Conservation (phyloP, 768 basidiomycete species). For the Tylopilus sp. region DNA sequence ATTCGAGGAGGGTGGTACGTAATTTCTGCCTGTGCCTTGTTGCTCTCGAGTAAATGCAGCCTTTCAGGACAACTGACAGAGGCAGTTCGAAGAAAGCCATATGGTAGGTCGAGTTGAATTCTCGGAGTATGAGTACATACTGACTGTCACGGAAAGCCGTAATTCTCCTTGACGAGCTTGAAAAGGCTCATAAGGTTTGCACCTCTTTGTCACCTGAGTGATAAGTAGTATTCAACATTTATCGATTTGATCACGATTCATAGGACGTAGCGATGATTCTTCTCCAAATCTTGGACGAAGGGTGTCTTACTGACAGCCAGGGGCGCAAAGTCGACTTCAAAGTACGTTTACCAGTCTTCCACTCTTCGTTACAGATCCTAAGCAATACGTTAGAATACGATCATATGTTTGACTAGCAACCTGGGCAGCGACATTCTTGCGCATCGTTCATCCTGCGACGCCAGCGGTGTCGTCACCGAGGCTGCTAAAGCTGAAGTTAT, state of each 20-base stretch:
- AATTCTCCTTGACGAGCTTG: conserved; percentile 54
- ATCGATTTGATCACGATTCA: background rate
- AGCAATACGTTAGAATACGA: conserved; percentile 62
- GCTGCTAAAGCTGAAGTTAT: conserved; percentile 67
- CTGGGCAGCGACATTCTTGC: conserved; percentile 80
- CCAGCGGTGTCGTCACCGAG: conserved; percentile 59
- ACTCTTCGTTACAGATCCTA: background rate
- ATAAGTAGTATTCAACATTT: background rate
- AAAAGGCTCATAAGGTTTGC: conserved; percentile 73
- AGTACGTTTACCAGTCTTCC: conserved; percentile 31
- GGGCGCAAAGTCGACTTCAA: conserved; percentile 92
- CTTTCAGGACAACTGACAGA: conserved; percentile 56
- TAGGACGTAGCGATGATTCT: conserved; percentile 88
- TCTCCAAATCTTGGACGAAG: conserved; percentile 89
- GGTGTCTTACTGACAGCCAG: conserved; percentile 85
- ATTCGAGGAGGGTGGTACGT: conserved; percentile 63
- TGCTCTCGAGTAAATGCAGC: background rate
- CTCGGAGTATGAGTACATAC: background rate
- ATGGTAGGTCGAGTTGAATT: conserved; percentile 34
- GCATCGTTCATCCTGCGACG: conserved; percentile 56
- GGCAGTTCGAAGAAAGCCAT: conserved; percentile 60
- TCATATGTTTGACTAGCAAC: conserved; percentile 88
- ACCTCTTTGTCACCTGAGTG: background rate
- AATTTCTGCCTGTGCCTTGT: background rate
- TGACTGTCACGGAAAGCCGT: conserved; percentile 39